Percentiles rank a stretch among this genome's conserved stretches.
Evolutionary conservation across 495 filamentous ascomycete genomes (phyloP).

Genomic region (Cladorrhinum samala): DNA sequence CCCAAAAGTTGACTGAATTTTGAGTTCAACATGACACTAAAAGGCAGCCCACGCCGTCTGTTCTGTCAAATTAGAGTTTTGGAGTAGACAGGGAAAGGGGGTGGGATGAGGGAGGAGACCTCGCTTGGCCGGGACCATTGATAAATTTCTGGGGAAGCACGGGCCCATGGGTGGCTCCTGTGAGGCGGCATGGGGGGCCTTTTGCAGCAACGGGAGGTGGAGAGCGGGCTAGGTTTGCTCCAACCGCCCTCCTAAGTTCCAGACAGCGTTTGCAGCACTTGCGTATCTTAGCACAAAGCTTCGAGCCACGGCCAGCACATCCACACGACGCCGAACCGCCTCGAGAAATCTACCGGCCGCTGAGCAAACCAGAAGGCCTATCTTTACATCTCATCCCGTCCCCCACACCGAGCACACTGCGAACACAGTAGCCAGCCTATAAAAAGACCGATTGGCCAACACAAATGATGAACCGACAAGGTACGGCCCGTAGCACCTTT

Average conservation of each 20-base stretch:
- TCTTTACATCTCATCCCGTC: background rate
- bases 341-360: background rate
- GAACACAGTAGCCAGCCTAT: background rate
- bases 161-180: background rate
- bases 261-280: background rate
- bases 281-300: no score
- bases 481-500: constrained; percentile 32
- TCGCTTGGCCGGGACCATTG: background rate
- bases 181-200: background rate
- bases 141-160: background rate
- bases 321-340: no score
- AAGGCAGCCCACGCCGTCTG: no score
- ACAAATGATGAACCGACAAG: constrained; percentile 52
- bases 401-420: background rate
- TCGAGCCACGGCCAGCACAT: no score
- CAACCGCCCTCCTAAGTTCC: background rate
- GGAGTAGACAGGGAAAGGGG: background rate
- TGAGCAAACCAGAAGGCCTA: no score
- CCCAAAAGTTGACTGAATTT: no score
- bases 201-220: background rate
- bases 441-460: background rate
- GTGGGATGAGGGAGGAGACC: background rate
- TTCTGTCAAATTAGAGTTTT: constrained; percentile 1
- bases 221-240: background rate
- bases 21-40: no score